Base-by-base conservation (phyloP, 164 flowering plant genomes). In the Magnolia changhungtana region DNA sequence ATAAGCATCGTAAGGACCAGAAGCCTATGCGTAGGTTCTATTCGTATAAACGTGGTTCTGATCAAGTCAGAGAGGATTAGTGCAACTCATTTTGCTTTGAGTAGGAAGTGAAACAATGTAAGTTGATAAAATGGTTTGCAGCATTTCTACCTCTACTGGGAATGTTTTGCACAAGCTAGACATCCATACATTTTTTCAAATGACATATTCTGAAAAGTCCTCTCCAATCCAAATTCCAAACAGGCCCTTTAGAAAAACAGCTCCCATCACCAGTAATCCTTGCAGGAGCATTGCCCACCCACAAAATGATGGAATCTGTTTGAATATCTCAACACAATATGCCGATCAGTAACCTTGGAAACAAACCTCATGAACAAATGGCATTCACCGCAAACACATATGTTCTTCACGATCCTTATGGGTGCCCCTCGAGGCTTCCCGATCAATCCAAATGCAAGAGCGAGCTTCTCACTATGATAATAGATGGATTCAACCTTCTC, bases 381-480 rank as follows among this genome's bases (percentile, higher is more conserved):
- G 76, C 92, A 89, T 45, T 89, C 92, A 3, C 78, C 81, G 74
- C 92, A 89, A 73, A 89, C 86, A 21, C 92, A 86, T 18, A 89
- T 80, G 72, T 89, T 89, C 84, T 89, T 89, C 37, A 86, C 75
- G 45, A 89, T 86, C 80, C 87, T 83, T 71, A 89, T 82, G 7
- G 90, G 89, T 70, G 65, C 74, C 13, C n/a, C 72, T 67, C 74
- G 69, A 59, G 88, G 92, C 69, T 79, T 86, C 51, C 70, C 83
- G 49, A 82, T 81, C 81, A 89, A 76, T 19, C 81, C 82, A 83
- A 76, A 89, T 74, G 89, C 86, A 72, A 88, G 86, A 70, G 92
- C 89, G 19, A 89, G 86, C 77, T 87, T 89, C 80, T 89, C 91
- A 73, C 91, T 87, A 80, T 89, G 91, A 73, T 82, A 86, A 61